phyloP scores from a whole-genome alignment of 495 filamentous ascomycete species.

The Aspergillus kassunensis region DNA sequence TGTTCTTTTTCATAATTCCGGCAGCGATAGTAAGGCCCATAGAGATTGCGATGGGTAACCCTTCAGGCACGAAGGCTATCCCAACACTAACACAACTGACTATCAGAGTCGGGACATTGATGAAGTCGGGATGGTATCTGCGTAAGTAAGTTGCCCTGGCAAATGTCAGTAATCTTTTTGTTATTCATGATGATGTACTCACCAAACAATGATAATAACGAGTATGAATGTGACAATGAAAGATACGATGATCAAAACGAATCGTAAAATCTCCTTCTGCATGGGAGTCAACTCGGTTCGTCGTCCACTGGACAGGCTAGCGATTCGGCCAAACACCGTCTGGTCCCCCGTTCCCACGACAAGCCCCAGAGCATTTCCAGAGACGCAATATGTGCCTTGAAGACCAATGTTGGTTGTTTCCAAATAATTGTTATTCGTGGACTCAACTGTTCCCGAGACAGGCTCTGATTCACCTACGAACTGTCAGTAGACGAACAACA shows the following conservation, averaged over 20 bases:
- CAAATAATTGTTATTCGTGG: conserved; percentile 64
- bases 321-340: conserved; percentile 63
- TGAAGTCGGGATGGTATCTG: conserved; percentile 54
- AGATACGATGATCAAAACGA: conserved; percentile 57
- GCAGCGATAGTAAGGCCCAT: conserved; percentile 54
- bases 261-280: conserved; percentile 61
- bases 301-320: conserved; percentile 56
- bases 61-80: conserved; percentile 68
- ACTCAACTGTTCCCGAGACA: conserved; percentile 51
- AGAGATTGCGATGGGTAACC: conserved; percentile 61
- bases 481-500: background rate
- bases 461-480: conserved; percentile 54
- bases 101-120: conserved; percentile 60
- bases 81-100: conserved; percentile 60
- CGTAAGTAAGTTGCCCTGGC: conserved; percentile 56
- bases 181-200: conserved; percentile 13
- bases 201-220: conserved; percentile 58
- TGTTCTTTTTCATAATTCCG: conserved; percentile 58
- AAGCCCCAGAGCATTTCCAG: conserved; percentile 54
- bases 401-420: conserved; percentile 68
- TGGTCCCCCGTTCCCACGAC: conserved; percentile 55
- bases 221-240: conserved; percentile 52
- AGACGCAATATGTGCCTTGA: conserved; percentile 62
- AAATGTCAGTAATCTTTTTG: background rate
- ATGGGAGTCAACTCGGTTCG: conserved; percentile 56